These are phyloP conservation scores for Hsuehochloa calcarea DNA, from an alignment of 176 grass and related monocot species.

Conservation along the genomic window DNA sequence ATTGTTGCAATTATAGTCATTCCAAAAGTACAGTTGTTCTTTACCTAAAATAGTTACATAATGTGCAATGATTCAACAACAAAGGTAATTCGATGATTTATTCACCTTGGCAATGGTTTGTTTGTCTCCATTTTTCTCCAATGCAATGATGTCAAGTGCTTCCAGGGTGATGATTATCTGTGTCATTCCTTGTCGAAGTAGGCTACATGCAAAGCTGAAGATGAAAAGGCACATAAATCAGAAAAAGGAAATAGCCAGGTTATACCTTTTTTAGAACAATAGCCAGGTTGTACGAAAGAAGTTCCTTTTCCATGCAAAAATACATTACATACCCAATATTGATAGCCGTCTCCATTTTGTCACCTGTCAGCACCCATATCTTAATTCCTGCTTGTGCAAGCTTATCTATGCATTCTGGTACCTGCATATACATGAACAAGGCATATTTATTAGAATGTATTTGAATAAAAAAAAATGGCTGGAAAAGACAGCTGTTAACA, in stretches of 20 bases:
- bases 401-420: slow-evolving; percentile 98
- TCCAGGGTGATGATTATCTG: slow-evolving; percentile 88
- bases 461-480: slow-evolving; percentile 1
- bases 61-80: neutral
- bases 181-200: slow-evolving; percentile 95
- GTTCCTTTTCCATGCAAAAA: neutral
- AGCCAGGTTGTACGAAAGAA: neutral
- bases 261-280: slow-evolving; percentile 1
- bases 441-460: neutral
- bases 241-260: slow-evolving; percentile 1
- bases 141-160: slow-evolving; percentile 60
- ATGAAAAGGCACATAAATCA: slow-evolving; percentile 44
- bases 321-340: slow-evolving; percentile 78
- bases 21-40: neutral
- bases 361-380: slow-evolving; percentile 95
- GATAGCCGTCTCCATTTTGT: slow-evolving; percentile 99
- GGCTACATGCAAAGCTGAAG: slow-evolving; percentile 93
- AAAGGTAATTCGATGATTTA: slow-evolving; percentile 10
- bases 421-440: slow-evolving; percentile 47
- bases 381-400: slow-evolving; percentile 96
- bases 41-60: slow-evolving; percentile 2
- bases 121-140: slow-evolving; percentile 93
- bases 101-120: slow-evolving; percentile 64
- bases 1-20: neutral
- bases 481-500: neutral